Base-by-base conservation (phyloP, 2,329 filamentous ascomycete genomes). In the Emericellopsis cladophorae region DNA sequence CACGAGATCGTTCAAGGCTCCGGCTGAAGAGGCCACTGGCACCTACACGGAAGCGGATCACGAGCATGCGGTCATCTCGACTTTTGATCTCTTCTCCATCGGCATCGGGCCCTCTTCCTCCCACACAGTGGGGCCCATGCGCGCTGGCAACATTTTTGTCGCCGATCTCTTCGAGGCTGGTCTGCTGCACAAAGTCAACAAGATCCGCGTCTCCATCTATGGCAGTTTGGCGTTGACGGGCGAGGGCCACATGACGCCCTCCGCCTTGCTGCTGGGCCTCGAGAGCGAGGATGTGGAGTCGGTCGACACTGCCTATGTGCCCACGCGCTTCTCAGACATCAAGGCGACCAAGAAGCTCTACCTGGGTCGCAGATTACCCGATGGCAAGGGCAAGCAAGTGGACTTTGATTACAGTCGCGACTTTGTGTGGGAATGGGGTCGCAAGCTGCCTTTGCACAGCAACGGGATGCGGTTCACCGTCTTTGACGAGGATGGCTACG, bases 391-490 rank as follows among this genome's bases (percentile, higher is more conserved):
- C 9, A 67, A 61, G 45, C 62, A 68, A 48, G 62, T 71, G 4
- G 55, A 55, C n/a, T 71, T 71, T 39, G 61, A 69, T 47, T 71
- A 71, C 42, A 62, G 67, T 7, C 55, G 54, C 29, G 65, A 70
- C 43, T 71, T 71, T 49, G 56, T 59, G 6, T 71, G 67, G 67
- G 64, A 71, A 50, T 71, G 67, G 67, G 64, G 65, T 3, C 62
- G 61, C 21, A 71, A 70, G 49, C 59, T 71, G n/a, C 64, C 67
- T 1, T 46, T 69, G 36, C 67, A 71, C 49, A 71, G 67, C 54
- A 71, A 71, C 40, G 67, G 67, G 34, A 70, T 71, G 67, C 65
- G 67, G 1, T 60, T 71, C 40, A 67, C 58, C n/a, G 67, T 69
- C 3, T 71, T 66, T 37, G 66, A 70, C 42, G 48, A 63, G 4